Conservation (phyloP, 257 asterid genomes). For the Henckelia pumila region DNA sequence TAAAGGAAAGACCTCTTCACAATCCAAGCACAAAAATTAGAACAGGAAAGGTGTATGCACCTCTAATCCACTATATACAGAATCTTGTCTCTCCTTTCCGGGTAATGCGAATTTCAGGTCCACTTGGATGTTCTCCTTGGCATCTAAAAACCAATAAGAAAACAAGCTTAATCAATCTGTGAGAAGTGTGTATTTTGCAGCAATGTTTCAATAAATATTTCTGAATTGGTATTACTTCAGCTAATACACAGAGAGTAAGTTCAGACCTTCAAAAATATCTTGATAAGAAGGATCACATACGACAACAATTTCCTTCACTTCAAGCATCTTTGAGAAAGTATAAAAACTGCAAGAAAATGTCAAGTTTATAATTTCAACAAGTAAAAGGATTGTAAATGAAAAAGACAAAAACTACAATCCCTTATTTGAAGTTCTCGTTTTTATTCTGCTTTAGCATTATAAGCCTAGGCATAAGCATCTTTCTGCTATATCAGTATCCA, state of each 20-base stretch:
- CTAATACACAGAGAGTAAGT: slow-evolving; percentile 21
- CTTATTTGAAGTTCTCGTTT: background rate
- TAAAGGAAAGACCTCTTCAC: background rate
- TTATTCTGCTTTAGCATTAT: background rate
- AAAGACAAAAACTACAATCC: slow-evolving; percentile 9
- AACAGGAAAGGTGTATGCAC: slow-evolving; percentile 30
- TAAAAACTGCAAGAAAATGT: slow-evolving; percentile 65
- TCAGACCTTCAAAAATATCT: slow-evolving; percentile 90
- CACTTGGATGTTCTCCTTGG: slow-evolving; percentile 52
- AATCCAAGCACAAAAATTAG: background rate
- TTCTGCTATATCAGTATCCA: background rate
- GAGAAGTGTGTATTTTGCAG: slow-evolving; percentile 1
- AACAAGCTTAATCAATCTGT: slow-evolving; percentile 10
- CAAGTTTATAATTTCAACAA: slow-evolving; percentile 24
- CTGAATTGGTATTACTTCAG: slow-evolving; percentile 6
- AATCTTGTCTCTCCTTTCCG: slow-evolving; percentile 99
- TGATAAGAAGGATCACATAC: slow-evolving; percentile 98
- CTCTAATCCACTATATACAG: slow-evolving; percentile 92
- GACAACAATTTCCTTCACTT: slow-evolving; percentile 93
- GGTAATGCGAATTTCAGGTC: slow-evolving; percentile 90
- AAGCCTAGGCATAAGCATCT: background rate
- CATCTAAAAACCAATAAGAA: slow-evolving; percentile 39
- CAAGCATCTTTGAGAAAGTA: slow-evolving; percentile 81
- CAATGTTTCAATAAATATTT: background rate
- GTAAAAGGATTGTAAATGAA: slow-evolving; percentile 21